Base-by-base conservation (phyloP, 1,284 basidiomycete species). In the Moniliophthora roreri region DNA sequence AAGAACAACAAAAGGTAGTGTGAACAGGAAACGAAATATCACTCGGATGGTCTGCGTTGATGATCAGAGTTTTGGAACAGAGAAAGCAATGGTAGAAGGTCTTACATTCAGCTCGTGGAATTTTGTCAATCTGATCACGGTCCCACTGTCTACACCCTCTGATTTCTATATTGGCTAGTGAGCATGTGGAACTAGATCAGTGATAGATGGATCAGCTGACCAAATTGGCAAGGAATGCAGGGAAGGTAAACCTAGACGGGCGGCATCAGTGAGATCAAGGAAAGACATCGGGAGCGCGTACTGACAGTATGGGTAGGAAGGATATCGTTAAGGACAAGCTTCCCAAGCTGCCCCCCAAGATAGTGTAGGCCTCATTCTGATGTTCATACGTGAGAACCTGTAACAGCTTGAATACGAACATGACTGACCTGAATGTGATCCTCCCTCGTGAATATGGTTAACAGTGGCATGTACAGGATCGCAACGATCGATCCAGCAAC, bases 51-150 rank as follows among this genome's bases (percentile, higher is more conserved):
- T 77, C 89, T 91, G 60, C 7, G 15, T 11, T 16, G 2, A 51
- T 23, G 49, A 38, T 50, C 24, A 42, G 38, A 24, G 11, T 21
- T 34, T 11, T 41, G 23, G 28, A 35, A 39, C 52, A 49, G 20
- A 36, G n/a, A n/a, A n/a, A n/a, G 3, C 15, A 21, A 3, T n/a
- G 26, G 0, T 16, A 20, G 15, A 38, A 4, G 4, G 4, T 69
- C 85, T 37, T 59, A 91, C 88, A 59, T 91, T 91, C 42, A 91
- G 67, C 63, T 91, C 89, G 40, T 87, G 85, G 64, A 89, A 91
- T 57, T 85, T 89, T 15, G 84, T 85, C 42, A 91, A 68, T 18
- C 87, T 80, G 36, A 89, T 75, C 44, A 91, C 74, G 2, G 85
- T 87, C 28, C 62, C 70, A 16, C 60, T 74, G 48, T 91, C 88